Evolutionary conservation across 1,284 basidiomycete genomes (phyloP), one percentile per base, ranked within the genome.

Genomic region (Rhodotorula sp.): DNA sequence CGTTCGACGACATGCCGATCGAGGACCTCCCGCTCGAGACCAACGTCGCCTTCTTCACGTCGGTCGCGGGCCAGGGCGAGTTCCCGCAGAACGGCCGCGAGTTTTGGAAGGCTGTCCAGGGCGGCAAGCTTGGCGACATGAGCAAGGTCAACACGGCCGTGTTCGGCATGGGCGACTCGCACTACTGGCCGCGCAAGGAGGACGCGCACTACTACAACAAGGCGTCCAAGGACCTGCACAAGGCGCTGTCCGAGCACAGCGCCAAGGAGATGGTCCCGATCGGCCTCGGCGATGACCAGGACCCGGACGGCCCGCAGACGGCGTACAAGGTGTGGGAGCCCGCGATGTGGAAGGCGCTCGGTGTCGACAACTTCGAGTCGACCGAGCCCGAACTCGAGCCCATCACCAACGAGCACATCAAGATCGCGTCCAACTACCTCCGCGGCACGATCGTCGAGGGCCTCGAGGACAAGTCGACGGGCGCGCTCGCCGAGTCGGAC

Each of bases 391-490:
- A 98, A 81, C 94, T 95, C 3, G 95, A 98, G 80, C 89, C 92
- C 3, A 96, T 99, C 83, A 98, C 95, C 72, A 98, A 99, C 85
- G 96, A 99, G 84, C 94, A 99, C 84, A 98, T 99, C 87, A 99
- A 99, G 85, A 96, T 94, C 70, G 95, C 97, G 16, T 93, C 91
- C 70, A 89, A 90, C 77, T 98, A 92, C 84, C 86, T 99, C 50
- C 91, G 96, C 69, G 96, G 96, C 25, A 99, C 96, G 50, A 99
- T 99, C 80, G 86, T 85, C 41, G 82, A 99, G 82, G 96, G 95
- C 65, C 87, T 99, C 48, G 86, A 86, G 74, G 97, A 99, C 83
- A 87, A 84, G 66, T 89, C 86, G 64, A 97, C 96, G 0, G 96
- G 93, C 70, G 91, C 92, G 45, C 88, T 99, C 50, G 90, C 93